phyloP scores from a whole-genome alignment of 352 stramenopile genomes.

The Phytophthora colocasiae region DNA sequence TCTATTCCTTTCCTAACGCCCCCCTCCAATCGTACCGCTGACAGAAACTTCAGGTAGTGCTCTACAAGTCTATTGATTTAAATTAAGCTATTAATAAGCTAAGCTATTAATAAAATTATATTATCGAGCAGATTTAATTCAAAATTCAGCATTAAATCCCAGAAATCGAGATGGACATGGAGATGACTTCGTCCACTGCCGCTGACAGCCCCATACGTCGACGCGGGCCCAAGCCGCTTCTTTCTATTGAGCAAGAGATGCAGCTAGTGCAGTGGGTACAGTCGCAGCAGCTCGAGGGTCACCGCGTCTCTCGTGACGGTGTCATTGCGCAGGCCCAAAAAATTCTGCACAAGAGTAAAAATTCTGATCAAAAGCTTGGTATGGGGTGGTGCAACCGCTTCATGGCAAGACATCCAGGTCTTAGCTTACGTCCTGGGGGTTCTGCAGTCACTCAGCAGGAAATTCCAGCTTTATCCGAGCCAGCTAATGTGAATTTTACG shows the following conservation, averaged over 20 bases:
- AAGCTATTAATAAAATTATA: too few relatives aligned
- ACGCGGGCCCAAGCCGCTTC: constrained; percentile 29
- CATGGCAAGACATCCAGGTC: constrained; percentile 15
- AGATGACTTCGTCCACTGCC: neutral
- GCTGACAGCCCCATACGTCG: constrained; percentile 11
- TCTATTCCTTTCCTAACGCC: too few relatives aligned
- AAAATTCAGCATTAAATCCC: too few relatives aligned
- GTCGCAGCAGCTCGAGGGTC: constrained; percentile 15
- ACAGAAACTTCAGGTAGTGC: too few relatives aligned
- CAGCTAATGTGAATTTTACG: neutral
- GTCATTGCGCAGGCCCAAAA: constrained; percentile 20
- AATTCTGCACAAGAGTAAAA: constrained; percentile 11
- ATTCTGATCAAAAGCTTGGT: constrained; percentile 3
- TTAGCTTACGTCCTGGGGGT: constrained; percentile 21
- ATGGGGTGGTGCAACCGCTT: constrained; percentile 38
- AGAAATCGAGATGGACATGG: neutral
- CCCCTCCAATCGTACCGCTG: too few relatives aligned
- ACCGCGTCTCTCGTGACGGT: constrained; percentile 24
- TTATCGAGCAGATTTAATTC: too few relatives aligned
- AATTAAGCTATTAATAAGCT: too few relatives aligned
- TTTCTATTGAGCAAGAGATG: constrained; percentile 13
- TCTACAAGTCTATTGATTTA: too few relatives aligned
- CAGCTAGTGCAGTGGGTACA: constrained; percentile 21
- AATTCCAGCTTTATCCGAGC: neutral
- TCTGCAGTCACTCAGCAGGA: neutral